Conservation (phyloP, 192 early-diverging fungal species). For the Coemansia erecta region DNA sequence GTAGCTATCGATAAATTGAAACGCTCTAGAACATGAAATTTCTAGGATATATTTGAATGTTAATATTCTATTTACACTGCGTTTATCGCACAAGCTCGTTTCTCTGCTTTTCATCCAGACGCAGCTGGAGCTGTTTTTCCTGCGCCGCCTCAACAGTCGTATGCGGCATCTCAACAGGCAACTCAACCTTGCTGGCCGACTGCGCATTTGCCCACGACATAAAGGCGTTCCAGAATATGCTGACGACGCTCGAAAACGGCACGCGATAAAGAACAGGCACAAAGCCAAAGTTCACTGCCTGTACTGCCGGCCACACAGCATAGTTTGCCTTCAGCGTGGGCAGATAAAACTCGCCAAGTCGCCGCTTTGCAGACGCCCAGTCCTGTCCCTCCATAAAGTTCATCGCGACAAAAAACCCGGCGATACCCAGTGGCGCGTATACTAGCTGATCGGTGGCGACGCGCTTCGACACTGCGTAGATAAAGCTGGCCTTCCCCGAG, state of each 20-base stretch:
- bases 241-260: slow-evolving; percentile 68
- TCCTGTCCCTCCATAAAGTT: slow-evolving; percentile 58
- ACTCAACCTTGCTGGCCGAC: slow-evolving; percentile 18
- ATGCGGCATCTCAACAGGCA: slow-evolving; percentile 40
- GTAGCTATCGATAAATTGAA: too few relatives aligned
- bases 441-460: slow-evolving; percentile 61
- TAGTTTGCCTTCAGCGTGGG: slow-evolving; percentile 69
- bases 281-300: slow-evolving; percentile 70
- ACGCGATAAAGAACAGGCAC: slow-evolving; percentile 64
- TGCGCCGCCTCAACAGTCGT: background rate
- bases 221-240: slow-evolving; percentile 75
- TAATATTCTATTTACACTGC: too few relatives aligned
- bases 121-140: background rate
- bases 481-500: slow-evolving; percentile 4
- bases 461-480: slow-evolving; percentile 47
- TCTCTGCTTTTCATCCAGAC: background rate
- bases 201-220: slow-evolving; percentile 63
- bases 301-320: slow-evolving; percentile 70
- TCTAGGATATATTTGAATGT: too few relatives aligned
- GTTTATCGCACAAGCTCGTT: too few relatives aligned
- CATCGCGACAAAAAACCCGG: slow-evolving; percentile 64
- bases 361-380: slow-evolving; percentile 54
- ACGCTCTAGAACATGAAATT: too few relatives aligned
- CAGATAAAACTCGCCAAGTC: slow-evolving; percentile 59
- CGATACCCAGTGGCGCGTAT: slow-evolving; percentile 70